Base-by-base conservation (phyloP, 352 stramenopile species). In the Globisporangium viniferum region DNA sequence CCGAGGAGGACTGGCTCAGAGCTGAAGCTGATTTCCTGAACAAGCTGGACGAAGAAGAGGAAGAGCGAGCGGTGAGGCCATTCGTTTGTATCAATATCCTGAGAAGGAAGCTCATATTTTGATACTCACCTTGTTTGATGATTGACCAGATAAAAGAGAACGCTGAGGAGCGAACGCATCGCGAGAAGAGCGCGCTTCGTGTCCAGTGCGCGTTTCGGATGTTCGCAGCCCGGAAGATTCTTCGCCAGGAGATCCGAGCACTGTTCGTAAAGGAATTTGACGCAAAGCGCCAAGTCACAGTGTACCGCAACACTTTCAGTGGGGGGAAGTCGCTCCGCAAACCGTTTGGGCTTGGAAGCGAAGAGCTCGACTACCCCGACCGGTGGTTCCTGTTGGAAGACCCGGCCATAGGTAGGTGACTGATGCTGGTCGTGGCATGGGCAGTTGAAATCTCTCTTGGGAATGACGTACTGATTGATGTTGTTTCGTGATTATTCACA, bases 191-290 rank as follows among this genome's bases (percentile, higher is more conserved):
- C 41, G 74, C 75, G 2, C 24, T 90, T 10, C 29, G 62, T 3
- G 74, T 94, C 46, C 82, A 92, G 63, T 81, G 81, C 41, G 82
- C 72, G 3, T 89, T 82, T 36, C 83, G 83, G 5, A 78, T 84
- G 74, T 91, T 83, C 57, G 64, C 76, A 3, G 84, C 84, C 3
- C 72, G 80, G 9, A 80, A 82, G 63, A 60, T 77, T 3, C 73
- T 94, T 14, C 77, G 81, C 9, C 57, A 72, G 12, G 76, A 88
- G 64, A 80, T 92, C 49, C 66, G 73, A 18, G 59, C 71, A 33
- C 62, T 77, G 33, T 87, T 89, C 60, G 70, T 85, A 12, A 92
- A 91, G 56, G 78, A 90, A 24, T 91, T 89, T 48, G 73, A 91
- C 46, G 57, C 66, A 9, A 53, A 70, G 14, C 79, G 66, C 12